Conservation (phyloP, 192 early-diverging fungal genomes). For the Coemansia reversa region DNA sequence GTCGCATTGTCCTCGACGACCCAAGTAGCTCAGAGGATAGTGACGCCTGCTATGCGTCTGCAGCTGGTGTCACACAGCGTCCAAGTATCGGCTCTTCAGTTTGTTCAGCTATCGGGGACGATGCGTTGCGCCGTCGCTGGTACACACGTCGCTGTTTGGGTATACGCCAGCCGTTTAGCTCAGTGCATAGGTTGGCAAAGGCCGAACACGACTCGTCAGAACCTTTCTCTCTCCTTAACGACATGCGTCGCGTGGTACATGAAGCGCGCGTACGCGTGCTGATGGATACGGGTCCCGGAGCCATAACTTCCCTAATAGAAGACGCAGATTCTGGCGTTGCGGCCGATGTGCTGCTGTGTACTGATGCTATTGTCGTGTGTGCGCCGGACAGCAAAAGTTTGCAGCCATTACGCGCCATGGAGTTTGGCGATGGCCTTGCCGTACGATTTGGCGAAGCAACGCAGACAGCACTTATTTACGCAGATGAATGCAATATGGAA, state of each 20-base stretch:
- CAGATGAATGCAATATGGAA: neutral
- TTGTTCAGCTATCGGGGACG: slow-evolving; percentile 23
- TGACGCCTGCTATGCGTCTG: slow-evolving; percentile 1
- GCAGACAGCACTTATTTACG: slow-evolving; percentile 14
- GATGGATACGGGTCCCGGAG: neutral
- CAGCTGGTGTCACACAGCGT: neutral
- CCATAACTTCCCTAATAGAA: too few relatives aligned
- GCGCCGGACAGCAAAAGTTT: neutral
- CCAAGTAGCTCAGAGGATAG: slow-evolving; percentile 40
- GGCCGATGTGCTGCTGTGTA: slow-evolving; percentile 32
- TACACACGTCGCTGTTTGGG: slow-evolving; percentile 43
- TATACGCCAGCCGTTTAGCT: slow-evolving; percentile 39
- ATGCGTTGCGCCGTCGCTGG: slow-evolving; percentile 44
- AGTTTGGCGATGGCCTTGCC: slow-evolving; percentile 29
- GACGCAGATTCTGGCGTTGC: too few relatives aligned
- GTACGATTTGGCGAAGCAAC: slow-evolving; percentile 19
- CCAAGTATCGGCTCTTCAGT: slow-evolving; percentile 19
- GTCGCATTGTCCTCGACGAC: slow-evolving; percentile 48
- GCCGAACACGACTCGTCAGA: slow-evolving; percentile 30
- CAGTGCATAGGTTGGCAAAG: slow-evolving; percentile 33
- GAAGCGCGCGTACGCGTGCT: slow-evolving; percentile 14
- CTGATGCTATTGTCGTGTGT: slow-evolving; percentile 36
- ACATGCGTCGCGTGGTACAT: slow-evolving; percentile 33
- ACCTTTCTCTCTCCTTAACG: slow-evolving; percentile 45
- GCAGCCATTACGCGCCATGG: slow-evolving; percentile 31